Evolutionary conservation across 192 early-diverging fungal species (phyloP), one percentile per base, ranked within the genome.

Genomic region (Podila verticillata): DNA sequence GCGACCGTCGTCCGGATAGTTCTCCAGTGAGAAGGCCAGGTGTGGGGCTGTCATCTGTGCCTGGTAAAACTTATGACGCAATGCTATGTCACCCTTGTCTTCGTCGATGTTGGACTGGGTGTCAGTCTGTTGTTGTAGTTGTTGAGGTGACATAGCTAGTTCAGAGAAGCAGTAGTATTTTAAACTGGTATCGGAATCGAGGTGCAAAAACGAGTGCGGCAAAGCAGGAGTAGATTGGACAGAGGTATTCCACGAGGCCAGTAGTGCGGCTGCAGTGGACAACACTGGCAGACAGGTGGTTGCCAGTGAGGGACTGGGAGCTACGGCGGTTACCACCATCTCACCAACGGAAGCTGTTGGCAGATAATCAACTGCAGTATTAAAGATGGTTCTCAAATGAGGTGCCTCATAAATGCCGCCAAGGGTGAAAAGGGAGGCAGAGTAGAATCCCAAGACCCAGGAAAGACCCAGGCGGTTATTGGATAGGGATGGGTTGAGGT

Each of bases 91-190:
- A 13, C 28, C 60, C 31, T 62, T 12, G 59, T 19, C 3, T 26
- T 15, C 31, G 31, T 17, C 32, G 20, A n/a, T 47, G 20, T 12
- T 9, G n/a, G 32, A 3, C 19, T 61, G 59, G 13, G 9, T 61
- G 29, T 24, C 22, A 4, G 7, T n/a, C 17, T 26, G 57, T 29
- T 0, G 58, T 29, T 32, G 17, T n/a, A n/a, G n/a, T 60, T 32
- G 30, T 20, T 56, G 28, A 19, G n/a, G 31, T 5, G 17, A 22
- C 39, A 22, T 28, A n/a, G 24, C 59, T 63, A 28, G 68, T 49
- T 80, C 77, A 17, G 77, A 68, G 34, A 80, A 72, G 31, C 77
- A 80, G 34, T 60, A 72, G 48, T 80, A 80, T 28, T 80, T 72
- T 19, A 61, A 29, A 39, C 7, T 17, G 3, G 68, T 31, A 44